Evolutionary conservation across 2,329 filamentous ascomycete genomes (phyloP).

Genomic region (Fusarium caatingaense): DNA sequence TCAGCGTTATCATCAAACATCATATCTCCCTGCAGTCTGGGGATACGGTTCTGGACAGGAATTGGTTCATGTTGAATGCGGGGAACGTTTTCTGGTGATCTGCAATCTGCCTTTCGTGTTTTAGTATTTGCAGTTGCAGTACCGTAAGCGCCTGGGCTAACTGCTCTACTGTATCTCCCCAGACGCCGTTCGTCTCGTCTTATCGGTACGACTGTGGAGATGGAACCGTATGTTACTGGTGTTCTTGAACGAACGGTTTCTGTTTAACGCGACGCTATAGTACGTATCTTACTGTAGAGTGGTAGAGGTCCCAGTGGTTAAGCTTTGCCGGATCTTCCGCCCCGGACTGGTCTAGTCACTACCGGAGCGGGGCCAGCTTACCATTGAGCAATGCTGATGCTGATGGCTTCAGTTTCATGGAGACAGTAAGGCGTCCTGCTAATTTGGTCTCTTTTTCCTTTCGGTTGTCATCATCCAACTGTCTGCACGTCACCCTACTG

Average conservation of each 20-base stretch:
- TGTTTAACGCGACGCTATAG: neutral
- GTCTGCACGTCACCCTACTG: conserved; percentile 32
- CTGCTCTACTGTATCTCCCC: conserved; percentile 3
- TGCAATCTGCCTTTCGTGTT: conserved; percentile 2
- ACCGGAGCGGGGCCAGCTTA: conserved; percentile 20
- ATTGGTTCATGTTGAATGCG: conserved; percentile 31
- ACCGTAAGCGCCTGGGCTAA: neutral
- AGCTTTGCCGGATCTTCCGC: conserved; percentile 42
- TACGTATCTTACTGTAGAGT: neutral
- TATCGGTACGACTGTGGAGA: conserved; percentile 13
- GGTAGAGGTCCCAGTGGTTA: conserved; percentile 3
- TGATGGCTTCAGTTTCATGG: conserved; percentile 7
- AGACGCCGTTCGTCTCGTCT: conserved; percentile 24
- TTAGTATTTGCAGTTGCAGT: neutral
- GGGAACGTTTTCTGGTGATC: conserved; percentile 18
- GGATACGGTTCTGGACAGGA: conserved; percentile 15
- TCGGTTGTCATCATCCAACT: conserved; percentile 30
- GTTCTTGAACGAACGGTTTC: conserved; percentile 4
- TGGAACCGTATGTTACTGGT: neutral
- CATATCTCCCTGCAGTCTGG: conserved; percentile 8
- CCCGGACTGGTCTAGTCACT: conserved; percentile 28
- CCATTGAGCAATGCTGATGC: conserved; percentile 13
- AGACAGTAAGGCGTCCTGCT: neutral
- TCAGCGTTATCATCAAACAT: conserved; percentile 12
- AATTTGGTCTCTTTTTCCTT: neutral